Conservation (phyloP, 495 filamentous ascomycete species). For the Penicillium salamii region DNA sequence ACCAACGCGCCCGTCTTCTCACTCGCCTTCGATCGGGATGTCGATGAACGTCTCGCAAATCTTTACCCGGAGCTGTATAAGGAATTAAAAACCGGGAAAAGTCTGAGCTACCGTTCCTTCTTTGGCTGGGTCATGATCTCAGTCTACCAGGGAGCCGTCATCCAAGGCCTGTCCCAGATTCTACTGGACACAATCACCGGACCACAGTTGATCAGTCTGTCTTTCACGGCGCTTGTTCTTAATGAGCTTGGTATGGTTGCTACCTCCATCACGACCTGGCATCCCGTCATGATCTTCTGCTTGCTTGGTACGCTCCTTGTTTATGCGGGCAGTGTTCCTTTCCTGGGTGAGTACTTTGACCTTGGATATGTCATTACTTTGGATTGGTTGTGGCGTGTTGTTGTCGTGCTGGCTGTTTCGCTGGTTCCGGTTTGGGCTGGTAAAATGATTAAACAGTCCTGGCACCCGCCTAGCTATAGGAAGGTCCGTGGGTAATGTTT, state of each 20-base stretch:
- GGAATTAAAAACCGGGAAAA: slow-evolving; percentile 80
- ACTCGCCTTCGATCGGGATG: slow-evolving; percentile 92
- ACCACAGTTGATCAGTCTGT: slow-evolving; percentile 79
- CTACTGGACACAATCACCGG: slow-evolving; percentile 69
- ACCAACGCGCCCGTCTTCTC: slow-evolving; percentile 94
- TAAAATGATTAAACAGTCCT: slow-evolving; percentile 76
- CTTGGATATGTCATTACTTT: slow-evolving; percentile 72
- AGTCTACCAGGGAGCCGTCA: slow-evolving; percentile 91
- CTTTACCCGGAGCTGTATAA: slow-evolving; percentile 98
- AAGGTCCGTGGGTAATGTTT: slow-evolving; percentile 70
- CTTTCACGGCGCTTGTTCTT: slow-evolving; percentile 86
- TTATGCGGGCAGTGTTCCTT: slow-evolving; percentile 81
- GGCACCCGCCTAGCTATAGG: slow-evolving; percentile 90
- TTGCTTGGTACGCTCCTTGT: slow-evolving; percentile 76
- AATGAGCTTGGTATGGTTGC: slow-evolving; percentile 98
- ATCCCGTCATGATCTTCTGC: slow-evolving; percentile 83
- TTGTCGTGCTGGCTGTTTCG: slow-evolving; percentile 71
- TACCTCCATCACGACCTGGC: slow-evolving; percentile 95
- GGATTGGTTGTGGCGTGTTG: slow-evolving; percentile 86
- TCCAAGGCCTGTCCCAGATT: slow-evolving; percentile 88
- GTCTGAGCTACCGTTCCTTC: slow-evolving; percentile 88
- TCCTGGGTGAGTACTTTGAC: slow-evolving; percentile 88
- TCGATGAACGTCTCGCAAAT: slow-evolving; percentile 88
- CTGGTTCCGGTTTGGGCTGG: slow-evolving; percentile 82
- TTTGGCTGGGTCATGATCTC: slow-evolving; percentile 96